A percentile compares a stretch with the other conserved stretches of the same genome.
Evolutionary conservation across 2,329 filamentous ascomycete genomes (phyloP).

Genomic region (Fusarium xylarioides): DNA sequence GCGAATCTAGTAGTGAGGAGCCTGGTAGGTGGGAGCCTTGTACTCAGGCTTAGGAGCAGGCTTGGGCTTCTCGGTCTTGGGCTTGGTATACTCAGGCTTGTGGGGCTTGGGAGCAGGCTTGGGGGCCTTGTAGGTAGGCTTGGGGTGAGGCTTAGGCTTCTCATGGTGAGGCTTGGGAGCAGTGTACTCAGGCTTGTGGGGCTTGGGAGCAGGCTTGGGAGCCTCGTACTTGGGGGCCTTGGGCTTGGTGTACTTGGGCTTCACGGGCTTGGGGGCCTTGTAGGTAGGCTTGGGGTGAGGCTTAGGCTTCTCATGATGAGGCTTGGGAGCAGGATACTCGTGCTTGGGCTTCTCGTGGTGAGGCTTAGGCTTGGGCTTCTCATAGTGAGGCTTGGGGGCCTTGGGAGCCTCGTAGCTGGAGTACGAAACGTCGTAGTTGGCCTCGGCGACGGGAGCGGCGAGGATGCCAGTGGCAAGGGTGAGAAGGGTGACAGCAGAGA

Average conservation of each 20-base stretch:
- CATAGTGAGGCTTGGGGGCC: neutral
- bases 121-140: neutral
- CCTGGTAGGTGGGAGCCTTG: neutral
- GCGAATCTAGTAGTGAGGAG: conserved; percentile 1
- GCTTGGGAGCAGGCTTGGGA: neutral
- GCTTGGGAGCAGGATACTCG: neutral
- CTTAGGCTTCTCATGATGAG: neutral
- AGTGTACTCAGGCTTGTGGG: neutral
- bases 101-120: neutral
- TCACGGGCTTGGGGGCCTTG: neutral
- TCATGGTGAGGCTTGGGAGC: neutral
- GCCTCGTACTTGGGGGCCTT: no score
- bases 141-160: neutral
- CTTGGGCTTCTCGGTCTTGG: neutral
- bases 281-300: neutral
- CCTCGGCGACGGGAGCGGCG: conserved; percentile 23
- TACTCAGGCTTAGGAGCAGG: neutral
- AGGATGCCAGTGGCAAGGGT: conserved; percentile 28
- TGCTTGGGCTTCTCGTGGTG: conserved; percentile 9
- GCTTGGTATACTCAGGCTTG: neutral
- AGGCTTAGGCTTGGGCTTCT: conserved; percentile 9
- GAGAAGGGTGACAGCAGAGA: conserved; percentile 30
- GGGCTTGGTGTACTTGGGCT: neutral
- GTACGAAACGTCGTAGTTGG: conserved; percentile 11
- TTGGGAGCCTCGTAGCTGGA: conserved; percentile 20